Conservation (phyloP, 768 basidiomycete genomes). For the Boletus pseudo-olivaceus region DNA sequence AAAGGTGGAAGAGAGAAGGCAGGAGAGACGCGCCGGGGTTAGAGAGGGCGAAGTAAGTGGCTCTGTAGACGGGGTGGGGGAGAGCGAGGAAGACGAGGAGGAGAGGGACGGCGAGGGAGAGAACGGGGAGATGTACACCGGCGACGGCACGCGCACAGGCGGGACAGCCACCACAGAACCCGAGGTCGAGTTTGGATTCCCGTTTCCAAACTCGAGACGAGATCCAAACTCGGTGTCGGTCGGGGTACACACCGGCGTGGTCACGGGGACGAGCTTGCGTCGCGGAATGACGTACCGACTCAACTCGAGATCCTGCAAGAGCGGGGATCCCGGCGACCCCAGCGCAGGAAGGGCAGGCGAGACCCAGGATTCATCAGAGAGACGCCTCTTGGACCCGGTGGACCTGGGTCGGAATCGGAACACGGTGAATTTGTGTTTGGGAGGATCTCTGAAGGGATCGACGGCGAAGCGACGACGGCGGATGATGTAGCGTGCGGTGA, state of each 20-base stretch:
- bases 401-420: slow-evolving; percentile 1
- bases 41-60: slow-evolving; percentile 4
- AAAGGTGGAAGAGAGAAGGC: slow-evolving; percentile 23
- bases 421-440: background rate
- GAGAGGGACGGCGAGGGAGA: slow-evolving; percentile 17
- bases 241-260: slow-evolving; percentile 17
- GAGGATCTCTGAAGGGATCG: slow-evolving; percentile 14
- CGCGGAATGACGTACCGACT: slow-evolving; percentile 7
- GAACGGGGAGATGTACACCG: slow-evolving; percentile 19
- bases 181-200: background rate
- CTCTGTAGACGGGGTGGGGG: slow-evolving; percentile 16
- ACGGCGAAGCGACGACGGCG: slow-evolving; percentile 9
- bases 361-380: slow-evolving; percentile 28
- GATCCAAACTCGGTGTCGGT: slow-evolving; percentile 21
- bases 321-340: slow-evolving; percentile 6
- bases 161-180: slow-evolving; percentile 1
- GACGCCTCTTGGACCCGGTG: slow-evolving; percentile 13
- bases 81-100: slow-evolving; percentile 9
- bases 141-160: slow-evolving; percentile 18
- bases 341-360: slow-evolving; percentile 11
- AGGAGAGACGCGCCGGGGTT: slow-evolving; percentile 14
- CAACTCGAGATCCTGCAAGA: slow-evolving; percentile 10
- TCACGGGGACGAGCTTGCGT: slow-evolving; percentile 17
- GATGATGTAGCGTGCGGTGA: slow-evolving; percentile 6
- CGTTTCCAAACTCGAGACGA: background rate